A percentile compares a stretch with the other conserved stretches of the same genome.
Evolutionary conservation across 1,284 basidiomycete genomes (phyloP).

Genomic region (Peniophora sp.): DNA sequence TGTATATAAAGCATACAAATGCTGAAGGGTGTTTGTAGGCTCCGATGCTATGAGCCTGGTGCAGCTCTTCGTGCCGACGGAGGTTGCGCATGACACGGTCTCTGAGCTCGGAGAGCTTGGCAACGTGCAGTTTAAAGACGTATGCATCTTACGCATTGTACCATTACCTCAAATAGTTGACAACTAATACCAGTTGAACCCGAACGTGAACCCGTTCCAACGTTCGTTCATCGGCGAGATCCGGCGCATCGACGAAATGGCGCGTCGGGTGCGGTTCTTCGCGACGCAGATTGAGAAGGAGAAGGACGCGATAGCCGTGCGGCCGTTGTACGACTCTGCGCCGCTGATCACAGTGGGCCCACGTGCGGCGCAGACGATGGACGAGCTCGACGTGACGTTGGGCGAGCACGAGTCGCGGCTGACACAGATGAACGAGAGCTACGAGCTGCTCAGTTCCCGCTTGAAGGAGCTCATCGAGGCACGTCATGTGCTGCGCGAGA

Average conservation of each 20-base stretch:
- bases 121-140: constrained; percentile 97
- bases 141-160: constrained; percentile 30
- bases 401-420: constrained; percentile 85
- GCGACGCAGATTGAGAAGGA: constrained; percentile 81
- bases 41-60: constrained; percentile 97
- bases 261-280: constrained; percentile 90
- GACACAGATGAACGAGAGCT: constrained; percentile 90
- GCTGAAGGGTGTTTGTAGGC: constrained; percentile 36
- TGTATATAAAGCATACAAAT: not conserved
- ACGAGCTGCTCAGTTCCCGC: constrained; percentile 83
- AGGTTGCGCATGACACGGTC: constrained; percentile 96
- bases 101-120: constrained; percentile 93
- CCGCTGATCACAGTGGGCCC: constrained; percentile 83
- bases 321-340: constrained; percentile 75
- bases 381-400: constrained; percentile 87
- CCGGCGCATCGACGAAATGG: constrained; percentile 92
- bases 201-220: constrained; percentile 94
- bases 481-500: constrained; percentile 88
- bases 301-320: constrained; percentile 74
- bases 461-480: constrained; percentile 90
- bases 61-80: constrained; percentile 95
- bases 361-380: constrained; percentile 87
- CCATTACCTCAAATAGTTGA: not conserved
- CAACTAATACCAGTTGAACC: constrained; percentile 68
- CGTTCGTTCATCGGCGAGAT: constrained; percentile 97